A percentile compares a stretch with the other conserved stretches of the same genome.
These are phyloP conservation scores for Paramecium primaurelia DNA, from an alignment of 73 alveolate species.

Conservation along the genomic window DNA sequence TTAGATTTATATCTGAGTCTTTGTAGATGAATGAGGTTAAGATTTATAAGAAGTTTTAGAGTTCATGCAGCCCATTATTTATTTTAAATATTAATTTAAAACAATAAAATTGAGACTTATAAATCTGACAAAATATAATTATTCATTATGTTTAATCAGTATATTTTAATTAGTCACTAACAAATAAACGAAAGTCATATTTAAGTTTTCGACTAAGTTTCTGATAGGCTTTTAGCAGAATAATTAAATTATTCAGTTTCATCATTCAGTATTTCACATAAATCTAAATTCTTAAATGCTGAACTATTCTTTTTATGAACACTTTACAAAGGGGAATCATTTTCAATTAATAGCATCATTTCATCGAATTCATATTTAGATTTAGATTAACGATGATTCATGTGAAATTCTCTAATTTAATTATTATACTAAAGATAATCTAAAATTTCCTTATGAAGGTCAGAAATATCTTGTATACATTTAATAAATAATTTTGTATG, in stretches of 20 bases:
- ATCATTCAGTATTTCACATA: background rate
- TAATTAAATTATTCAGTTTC: background rate
- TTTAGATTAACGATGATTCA: background rate
- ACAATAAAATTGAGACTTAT: background rate
- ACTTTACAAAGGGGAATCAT: background rate
- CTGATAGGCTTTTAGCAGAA: background rate
- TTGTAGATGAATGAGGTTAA: background rate
- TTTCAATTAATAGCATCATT: background rate
- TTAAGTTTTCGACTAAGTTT: background rate
- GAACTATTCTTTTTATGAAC: background rate
- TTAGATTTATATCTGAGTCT: background rate
- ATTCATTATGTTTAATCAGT: background rate
- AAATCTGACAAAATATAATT: background rate
- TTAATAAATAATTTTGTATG: background rate
- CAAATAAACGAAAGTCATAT: background rate
- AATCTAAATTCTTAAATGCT: background rate
- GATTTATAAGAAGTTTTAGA: background rate
- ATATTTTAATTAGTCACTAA: background rate
- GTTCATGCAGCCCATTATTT: background rate
- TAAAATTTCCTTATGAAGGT: background rate
- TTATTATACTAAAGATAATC: background rate
- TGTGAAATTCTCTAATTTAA: background rate
- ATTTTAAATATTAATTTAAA: slow-evolving; percentile 2
- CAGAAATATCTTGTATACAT: background rate
- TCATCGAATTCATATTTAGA: background rate